Base-by-base conservation (phyloP, 2,329 filamentous ascomycete species). In the Ophiostoma perfectum region DNA sequence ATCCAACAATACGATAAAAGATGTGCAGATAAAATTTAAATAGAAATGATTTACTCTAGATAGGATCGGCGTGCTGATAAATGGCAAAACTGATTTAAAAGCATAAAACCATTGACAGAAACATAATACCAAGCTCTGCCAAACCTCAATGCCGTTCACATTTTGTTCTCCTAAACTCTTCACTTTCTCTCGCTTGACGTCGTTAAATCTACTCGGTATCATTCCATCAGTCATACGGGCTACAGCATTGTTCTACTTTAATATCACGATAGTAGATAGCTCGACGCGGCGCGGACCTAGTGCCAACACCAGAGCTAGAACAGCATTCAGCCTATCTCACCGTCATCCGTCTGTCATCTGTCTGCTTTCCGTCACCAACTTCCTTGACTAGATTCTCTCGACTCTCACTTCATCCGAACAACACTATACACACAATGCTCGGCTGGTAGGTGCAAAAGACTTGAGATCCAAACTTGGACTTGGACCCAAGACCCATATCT, bases 391-490 rank as follows among this genome's bases (percentile, higher is more conserved):
- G 27, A 27, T n/a, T 36, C 49, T 55, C 16, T 4, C 49, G 11
- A 55, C 49, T 55, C 49, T 36, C 7, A 27, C 27, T 27, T 27
- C 27, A 27, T 27, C 27, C 27, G 27, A 27, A 27, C 27, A 52
- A 38, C 55, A 60, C 58, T 27, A 27, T 27, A 12, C n/a, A 44
- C 63, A 47, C 18, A 44, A 72, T 72, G 71, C 64, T 72, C 49
- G 65, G 63, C 47, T 73, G 71, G 69, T 71, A 70, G 44, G 68
- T 55, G 5, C 27, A 27, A 27, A 27, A 27, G 27, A 27, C 27
- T 27, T 27, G 27, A 27, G 27, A 27, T 27, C 27, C 27, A 27
- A 27, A 27, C 27, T 27, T 27, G 27, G 27, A 27, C 27, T 27
- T 27, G 27, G 27, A 27, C 2, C 27, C 27, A 27, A 27, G 27